A percentile compares a stretch with the other conserved stretches of the same genome.
Evolutionary conservation across 1,284 basidiomycete species (phyloP).

Genomic region (Cryptococcus sp.): DNA sequence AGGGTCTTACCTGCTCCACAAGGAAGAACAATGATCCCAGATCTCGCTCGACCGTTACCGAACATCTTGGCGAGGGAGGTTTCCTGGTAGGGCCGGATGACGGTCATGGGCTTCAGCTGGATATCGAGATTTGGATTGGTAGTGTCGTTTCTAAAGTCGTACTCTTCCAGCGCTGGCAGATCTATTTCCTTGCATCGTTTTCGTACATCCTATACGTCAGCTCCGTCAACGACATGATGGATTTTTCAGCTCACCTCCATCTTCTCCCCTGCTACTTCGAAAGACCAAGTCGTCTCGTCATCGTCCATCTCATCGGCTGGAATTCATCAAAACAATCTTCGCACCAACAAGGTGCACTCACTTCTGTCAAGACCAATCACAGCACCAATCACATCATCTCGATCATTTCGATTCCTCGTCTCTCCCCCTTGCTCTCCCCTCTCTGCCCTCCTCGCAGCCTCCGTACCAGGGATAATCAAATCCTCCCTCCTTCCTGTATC

Average conservation of each 20-base stretch:
- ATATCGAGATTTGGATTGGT: slow-evolving; percentile 92
- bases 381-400: slow-evolving; percentile 56
- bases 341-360: slow-evolving; percentile 40
- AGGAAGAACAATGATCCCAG: slow-evolving; percentile 96
- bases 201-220: slow-evolving; percentile 66
- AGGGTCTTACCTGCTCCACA: slow-evolving; percentile 99
- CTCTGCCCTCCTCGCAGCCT: slow-evolving; percentile 41
- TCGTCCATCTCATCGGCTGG: slow-evolving; percentile 86
- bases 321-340: not conserved
- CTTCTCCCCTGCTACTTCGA: slow-evolving; percentile 83
- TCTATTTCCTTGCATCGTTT: slow-evolving; percentile 90
- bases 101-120: slow-evolving; percentile 90
- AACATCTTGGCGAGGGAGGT: slow-evolving; percentile 98
- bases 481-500: slow-evolving; percentile 68
- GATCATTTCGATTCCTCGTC: slow-evolving; percentile 3
- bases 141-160: slow-evolving; percentile 94
- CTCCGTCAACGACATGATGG: not conserved
- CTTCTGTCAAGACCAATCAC: slow-evolving; percentile 87
- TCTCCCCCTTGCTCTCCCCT: slow-evolving; percentile 21
- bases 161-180: slow-evolving; percentile 94
- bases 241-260: slow-evolving; percentile 65
- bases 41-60: slow-evolving; percentile 93
- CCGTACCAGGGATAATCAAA: slow-evolving; percentile 73
- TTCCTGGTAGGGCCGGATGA: slow-evolving; percentile 94
- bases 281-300: slow-evolving; percentile 91